Percentiles rank a stretch among this genome's conserved stretches.
These are phyloP conservation scores for Lipomyces sp. DNA, from an alignment of 805 yeast species.

Conservation along the genomic window DNA sequence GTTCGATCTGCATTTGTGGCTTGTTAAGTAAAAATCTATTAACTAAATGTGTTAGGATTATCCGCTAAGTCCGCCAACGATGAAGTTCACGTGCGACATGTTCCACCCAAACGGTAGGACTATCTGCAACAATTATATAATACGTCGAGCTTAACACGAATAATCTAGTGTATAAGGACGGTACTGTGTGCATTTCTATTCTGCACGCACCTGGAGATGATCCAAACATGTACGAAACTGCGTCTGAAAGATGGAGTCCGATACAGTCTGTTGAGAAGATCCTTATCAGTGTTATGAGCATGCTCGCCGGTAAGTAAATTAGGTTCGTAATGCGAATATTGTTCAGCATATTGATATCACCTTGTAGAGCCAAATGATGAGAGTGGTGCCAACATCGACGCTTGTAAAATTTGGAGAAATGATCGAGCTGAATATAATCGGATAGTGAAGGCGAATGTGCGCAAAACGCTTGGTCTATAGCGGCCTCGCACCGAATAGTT, in stretches of 20 bases:
- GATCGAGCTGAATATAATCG: conserved; percentile 68
- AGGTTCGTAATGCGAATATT: neutral
- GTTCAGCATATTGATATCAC: neutral
- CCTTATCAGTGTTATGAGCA: conserved; percentile 85
- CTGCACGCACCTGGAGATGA: conserved; percentile 97
- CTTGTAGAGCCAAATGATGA: conserved; percentile 85
- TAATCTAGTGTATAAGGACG: conserved; percentile 74
- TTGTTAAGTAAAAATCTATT: neutral
- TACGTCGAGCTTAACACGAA: neutral
- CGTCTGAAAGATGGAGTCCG: conserved; percentile 98
- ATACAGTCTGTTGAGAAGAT: conserved; percentile 98
- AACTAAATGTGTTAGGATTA: conserved; percentile 54
- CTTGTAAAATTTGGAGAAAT: conserved; percentile 89
- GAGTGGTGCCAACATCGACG: conserved; percentile 88
- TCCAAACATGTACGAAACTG: conserved; percentile 91
- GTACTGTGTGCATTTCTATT: conserved; percentile 94
- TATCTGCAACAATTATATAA: neutral
- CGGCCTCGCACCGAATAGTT: neutral
- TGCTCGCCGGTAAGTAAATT: conserved; percentile 64
- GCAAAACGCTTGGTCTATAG: conserved; percentile 70
- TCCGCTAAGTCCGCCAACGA: conserved; percentile 80
- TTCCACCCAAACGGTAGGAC: conserved; percentile 78
- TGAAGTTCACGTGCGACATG: conserved; percentile 77
- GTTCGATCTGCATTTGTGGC: too few relatives aligned
- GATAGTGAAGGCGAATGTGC: conserved; percentile 69